Evolutionary conservation across 2,329 filamentous ascomycete species (phyloP), one percentile per base, ranked within the genome.

Genomic region (Exophiala calicioides): DNA sequence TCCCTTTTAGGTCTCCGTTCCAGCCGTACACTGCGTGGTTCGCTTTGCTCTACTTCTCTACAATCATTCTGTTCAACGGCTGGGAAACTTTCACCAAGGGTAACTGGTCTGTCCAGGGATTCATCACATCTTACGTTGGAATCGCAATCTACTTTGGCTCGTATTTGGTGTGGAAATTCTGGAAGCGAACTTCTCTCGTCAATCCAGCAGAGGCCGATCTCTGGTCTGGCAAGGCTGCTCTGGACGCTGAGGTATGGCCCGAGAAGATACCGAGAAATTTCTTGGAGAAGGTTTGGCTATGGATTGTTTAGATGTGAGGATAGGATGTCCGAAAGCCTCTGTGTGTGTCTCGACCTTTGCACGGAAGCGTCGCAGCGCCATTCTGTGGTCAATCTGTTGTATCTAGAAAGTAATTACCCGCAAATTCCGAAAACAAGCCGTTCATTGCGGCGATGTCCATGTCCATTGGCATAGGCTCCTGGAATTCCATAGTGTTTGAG

Each of bases 41-140:
- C 32, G 81, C 79, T 0, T 65, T 87, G 3, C 10, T 52, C 0
- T 58, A 63, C 68, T 77, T 62, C 48, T 77, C 72, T 58, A 65
- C 79, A 26, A 65, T 83, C 16, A 82, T 86, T 39, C 62, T 88
- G 3, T 73, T 88, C 42, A 88, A 85, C 10, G 78, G 81, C 82
- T 88, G 63, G 33, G 57, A 59, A 3, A 57, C 61, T 0, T 67
- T 69, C 31, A 57, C 53, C 52, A 7, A 8, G 9, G 36, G 20
- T 16, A 44, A 30, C 13, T 76, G 69, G 65, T 58, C 56, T 23
- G 53, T 69, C 23, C 63, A 67, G 18, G 60, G 61, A 44, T 78
- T 77, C 58, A 62, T 78, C 44, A 75, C 72, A 1, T 68, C 71
- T 4, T 75, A 75, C 52, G 57, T 74, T 16, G 70, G 69, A 10